These are phyloP conservation scores for Nicotiana knightiana DNA, from an alignment of 257 asterid genomes.

Conservation along the genomic window DNA sequence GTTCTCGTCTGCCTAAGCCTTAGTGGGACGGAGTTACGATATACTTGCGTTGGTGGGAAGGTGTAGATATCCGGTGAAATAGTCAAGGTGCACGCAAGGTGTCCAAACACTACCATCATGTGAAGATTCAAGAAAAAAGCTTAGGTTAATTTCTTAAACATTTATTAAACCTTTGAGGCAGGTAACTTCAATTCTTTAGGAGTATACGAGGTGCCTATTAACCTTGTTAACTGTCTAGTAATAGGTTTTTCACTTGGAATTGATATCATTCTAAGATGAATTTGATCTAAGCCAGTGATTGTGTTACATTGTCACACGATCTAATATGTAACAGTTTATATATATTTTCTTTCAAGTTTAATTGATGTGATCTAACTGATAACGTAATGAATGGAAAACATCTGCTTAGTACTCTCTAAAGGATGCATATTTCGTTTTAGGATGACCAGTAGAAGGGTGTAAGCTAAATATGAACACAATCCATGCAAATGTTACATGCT, in stretches of 20 bases:
- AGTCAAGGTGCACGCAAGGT: background rate
- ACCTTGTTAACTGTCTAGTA: background rate
- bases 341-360: background rate
- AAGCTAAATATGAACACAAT: conserved; percentile 1
- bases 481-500: background rate
- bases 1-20: background rate
- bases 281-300: background rate
- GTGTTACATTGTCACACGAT: background rate
- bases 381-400: background rate
- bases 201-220: background rate
- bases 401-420: background rate
- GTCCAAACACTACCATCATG: background rate
- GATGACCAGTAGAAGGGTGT: background rate
- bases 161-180: background rate
- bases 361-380: background rate
- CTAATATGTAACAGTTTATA: background rate
- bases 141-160: background rate
- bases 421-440: background rate
- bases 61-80: background rate
- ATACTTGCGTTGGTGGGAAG: background rate
- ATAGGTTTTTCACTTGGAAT: background rate
- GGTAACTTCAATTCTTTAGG: background rate
- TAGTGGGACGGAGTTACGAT: background rate
- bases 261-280: background rate
- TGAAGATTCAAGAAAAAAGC: background rate